Evolutionary conservation across 2,329 filamentous ascomycete species (phyloP), one percentile per base, ranked within the genome.

Genomic region (Fusarium sp.): DNA sequence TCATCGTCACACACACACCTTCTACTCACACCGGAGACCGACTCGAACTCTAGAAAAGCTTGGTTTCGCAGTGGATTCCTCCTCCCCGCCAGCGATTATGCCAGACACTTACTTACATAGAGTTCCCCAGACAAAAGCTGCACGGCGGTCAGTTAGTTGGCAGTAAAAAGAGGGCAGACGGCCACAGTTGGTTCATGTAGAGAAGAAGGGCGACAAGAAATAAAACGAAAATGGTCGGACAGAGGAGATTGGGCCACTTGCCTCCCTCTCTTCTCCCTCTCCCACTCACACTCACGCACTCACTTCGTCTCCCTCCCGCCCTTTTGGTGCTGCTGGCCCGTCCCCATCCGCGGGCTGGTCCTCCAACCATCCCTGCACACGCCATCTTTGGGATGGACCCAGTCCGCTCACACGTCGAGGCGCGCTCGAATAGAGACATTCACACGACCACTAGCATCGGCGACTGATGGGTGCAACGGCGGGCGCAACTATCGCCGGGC

Each of bases 1-100:
- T 70, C 67, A 71, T 70, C 66, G 67, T 68, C 67, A 71, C 67
- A 60, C 66, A 70, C 62, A 41, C 66, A 46, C 47, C 40, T 28
- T 44, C 36, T 30, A 47, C 41, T 39, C 40, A 37, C 46, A 34
- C 63, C 37, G 51, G 60, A 43, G 58, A 53, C 58, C 62, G 66
- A 63, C 46, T 55, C 47, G 28, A 54, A 54, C 51, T 34, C 27
- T 53, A 44, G 37, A 40, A 40, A 40, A 23, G 23, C 23, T 44
- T 43, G 40, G 40, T 43, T 43, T 3, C 11, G 9, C 12, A 28
- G 13, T 48, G 16, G 4, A 9, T 18, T 31, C 34, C 18, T 51
- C 31, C 31, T 12, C 31, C 31, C 23, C 23, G 23, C 23, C 5
- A 4, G 23, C 23, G 23, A 23, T 23, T 23, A 23, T 23, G 23